Evolutionary conservation across 805 yeast genomes (phyloP), one percentile per base, ranked within the genome.

Genomic region (Barnettozyma sp.): DNA sequence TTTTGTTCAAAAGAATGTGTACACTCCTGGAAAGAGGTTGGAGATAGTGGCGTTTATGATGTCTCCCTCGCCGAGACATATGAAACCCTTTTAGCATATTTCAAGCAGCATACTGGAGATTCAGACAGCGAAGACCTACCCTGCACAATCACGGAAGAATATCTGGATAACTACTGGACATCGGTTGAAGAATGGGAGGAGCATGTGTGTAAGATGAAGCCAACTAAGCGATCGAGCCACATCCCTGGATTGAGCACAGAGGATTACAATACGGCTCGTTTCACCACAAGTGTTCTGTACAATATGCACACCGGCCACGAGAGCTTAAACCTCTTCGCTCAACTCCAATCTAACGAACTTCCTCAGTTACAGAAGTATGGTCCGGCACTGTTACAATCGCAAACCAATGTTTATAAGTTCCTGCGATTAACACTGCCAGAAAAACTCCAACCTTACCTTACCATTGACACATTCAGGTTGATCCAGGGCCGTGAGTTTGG

Each of bases 401-500:
- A 73, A 45, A 57, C 63, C 27, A 54, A 56, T 26, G 65, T 72
- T 3, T 77, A 65, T 53, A 64, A 71, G 51, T 70, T 73, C 43
- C 49, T 76, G 23, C 60, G 54, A 34, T 43, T 68, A 4, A 47
- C 65, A 7, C 48, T 69, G 10, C 70, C 71, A 0, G 47, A 50
- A 1, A 42, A 42, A 14, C 45, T 67, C 20, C 64, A 61, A 24
- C 54, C 50, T 1, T 42, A 50, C 12, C 50, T 77, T 11, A 63
- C 67, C 4, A 52, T 69, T 1, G 54, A 54, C 2, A 42, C 42
- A 5, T 54, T 77, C 13, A 59, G 82, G 30, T 55, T 58, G 12
- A 65, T 73, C 3, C 58, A 73, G 33, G 85, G 84, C 2, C 59
- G 68, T 26, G 80, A 78, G 44, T 69, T 76, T 33, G 78, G 81